Evolutionary conservation across 1,139 yeast species (phyloP), one percentile per base, ranked within the genome.

Genomic region (Nakaseomyces kungkrabaensis): DNA sequence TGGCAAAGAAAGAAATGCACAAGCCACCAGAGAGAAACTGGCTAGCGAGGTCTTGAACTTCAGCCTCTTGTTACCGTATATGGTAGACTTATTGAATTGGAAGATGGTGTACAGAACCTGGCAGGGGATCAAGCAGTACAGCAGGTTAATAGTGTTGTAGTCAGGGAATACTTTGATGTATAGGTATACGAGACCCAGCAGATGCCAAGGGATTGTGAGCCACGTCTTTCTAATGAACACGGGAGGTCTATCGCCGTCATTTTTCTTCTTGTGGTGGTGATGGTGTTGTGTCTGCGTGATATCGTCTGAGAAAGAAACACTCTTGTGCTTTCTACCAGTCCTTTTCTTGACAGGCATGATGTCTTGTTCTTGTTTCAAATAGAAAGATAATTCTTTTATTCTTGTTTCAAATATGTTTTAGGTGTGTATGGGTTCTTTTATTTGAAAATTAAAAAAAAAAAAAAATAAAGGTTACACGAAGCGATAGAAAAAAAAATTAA

Each of bases 1-100:
- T 3, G 84, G 81, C 1, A 77, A 52, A 1, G 86, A 69, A 45
- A 80, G 68, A 11, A 76, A 62, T 4, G 77, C 54, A 1, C 78
- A 43, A 10, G 62, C 62, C 34, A 53, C 60, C 1, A 74, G 53
- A 3, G 78, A 66, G 22, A 75, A 59, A 0, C 75, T 52, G 29
- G 74, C 58, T 40, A 76, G 60, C 3, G 71, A 59, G 10, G 61
- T 54, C 51, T 73, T 74, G 26, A 69, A 64, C 55, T 60, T 65
- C 38, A 63, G 45, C 9, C 58, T 59, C 50, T 61, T 65, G 27
- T 62, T 65, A 25, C 68, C 69, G 51, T 65, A 66, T 22, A 66
- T 59, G 8, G 68, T 65, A 38, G 59, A 52, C 37, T 54, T 56
- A 53, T 63, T 58, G 56, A 61, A 56, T 54, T 61, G 62, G 32